A percentile compares a stretch with the other conserved stretches of the same genome.
These are phyloP conservation scores for Schizothecium vesticola DNA, from an alignment of 495 filamentous ascomycete species.

Conservation along the genomic window DNA sequence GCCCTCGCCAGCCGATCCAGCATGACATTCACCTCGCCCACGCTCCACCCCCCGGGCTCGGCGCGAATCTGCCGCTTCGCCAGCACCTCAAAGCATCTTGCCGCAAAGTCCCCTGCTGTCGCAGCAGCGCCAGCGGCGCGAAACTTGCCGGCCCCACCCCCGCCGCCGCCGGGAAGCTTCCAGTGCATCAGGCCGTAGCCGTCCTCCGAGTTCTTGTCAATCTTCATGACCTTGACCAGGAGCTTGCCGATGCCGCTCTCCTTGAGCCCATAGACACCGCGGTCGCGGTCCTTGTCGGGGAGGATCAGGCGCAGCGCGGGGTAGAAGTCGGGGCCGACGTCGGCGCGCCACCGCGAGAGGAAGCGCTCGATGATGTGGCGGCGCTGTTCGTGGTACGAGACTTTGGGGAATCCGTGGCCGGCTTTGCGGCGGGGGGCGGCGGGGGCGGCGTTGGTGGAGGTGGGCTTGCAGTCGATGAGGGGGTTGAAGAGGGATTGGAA, in stretches of 20 bases:
- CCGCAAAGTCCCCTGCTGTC: conserved; percentile 86
- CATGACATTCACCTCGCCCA: conserved; percentile 83
- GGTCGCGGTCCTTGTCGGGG: conserved; percentile 89
- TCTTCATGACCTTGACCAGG: conserved; percentile 85
- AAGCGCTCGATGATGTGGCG: conserved; percentile 85
- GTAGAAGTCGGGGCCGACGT: conserved; percentile 89
- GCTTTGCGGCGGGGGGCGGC: background rate
- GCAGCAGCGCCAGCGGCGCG: conserved; percentile 63
- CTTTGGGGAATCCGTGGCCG: conserved; percentile 45
- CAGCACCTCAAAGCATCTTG: conserved; percentile 77
- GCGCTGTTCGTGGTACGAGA: conserved; percentile 76
- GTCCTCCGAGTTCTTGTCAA: conserved; percentile 87
- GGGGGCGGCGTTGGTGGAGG: conserved; percentile 49
- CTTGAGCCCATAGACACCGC: conserved; percentile 91
- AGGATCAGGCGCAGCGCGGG: conserved; percentile 88
- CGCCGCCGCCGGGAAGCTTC: conserved; percentile 73
- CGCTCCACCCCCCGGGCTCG: conserved; percentile 67
- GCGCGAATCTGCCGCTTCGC: conserved; percentile 77
- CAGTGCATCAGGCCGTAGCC: conserved; percentile 81
- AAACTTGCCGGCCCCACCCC: conserved; percentile 58
- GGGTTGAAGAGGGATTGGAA: conserved; percentile 79
- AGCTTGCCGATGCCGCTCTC: conserved; percentile 86
- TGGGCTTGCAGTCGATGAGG: conserved; percentile 76
- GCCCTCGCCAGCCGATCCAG: conserved; percentile 73
- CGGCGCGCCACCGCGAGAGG: conserved; percentile 79